A percentile compares a stretch with the other conserved stretches of the same genome.
These are phyloP conservation scores for Climacium dendroides DNA, from an alignment of 225 moss, liverwort and hornwort species.

Conservation along the genomic window DNA sequence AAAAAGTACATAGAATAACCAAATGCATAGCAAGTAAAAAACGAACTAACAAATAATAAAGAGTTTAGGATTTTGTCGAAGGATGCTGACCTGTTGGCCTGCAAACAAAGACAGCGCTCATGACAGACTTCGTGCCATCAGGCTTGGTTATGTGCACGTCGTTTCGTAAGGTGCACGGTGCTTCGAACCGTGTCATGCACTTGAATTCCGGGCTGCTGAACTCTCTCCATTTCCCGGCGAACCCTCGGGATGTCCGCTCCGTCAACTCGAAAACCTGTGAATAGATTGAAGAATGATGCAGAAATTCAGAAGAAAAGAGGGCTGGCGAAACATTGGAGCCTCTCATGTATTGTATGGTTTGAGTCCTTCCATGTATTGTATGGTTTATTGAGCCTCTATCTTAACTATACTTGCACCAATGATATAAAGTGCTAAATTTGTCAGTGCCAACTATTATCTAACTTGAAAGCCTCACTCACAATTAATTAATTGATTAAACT, in stretches of 20 bases:
- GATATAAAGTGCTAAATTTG: neutral
- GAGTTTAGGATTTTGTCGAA: neutral
- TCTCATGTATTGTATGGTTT: too few relatives aligned
- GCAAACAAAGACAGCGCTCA: constrained; percentile 16
- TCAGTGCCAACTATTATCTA: neutral
- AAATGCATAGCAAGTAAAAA: neutral
- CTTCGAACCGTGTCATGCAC: constrained; percentile 12
- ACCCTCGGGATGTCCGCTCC: constrained; percentile 48
- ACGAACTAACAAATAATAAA: neutral
- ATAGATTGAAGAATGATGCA: neutral
- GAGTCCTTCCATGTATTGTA: neutral
- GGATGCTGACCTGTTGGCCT: constrained; percentile 20
- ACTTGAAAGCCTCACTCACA: neutral
- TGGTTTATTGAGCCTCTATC: neutral
- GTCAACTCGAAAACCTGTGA: constrained; percentile 30
- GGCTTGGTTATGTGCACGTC: neutral
- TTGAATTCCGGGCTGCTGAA: neutral
- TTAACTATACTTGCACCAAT: neutral
- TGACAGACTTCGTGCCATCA: constrained; percentile 10
- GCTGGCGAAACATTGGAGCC: neutral
- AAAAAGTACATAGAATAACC: neutral
- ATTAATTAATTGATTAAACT: too few relatives aligned
- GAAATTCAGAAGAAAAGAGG: neutral
- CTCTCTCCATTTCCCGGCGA: constrained; percentile 29
- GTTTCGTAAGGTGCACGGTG: constrained; percentile 33